A percentile compares a stretch with the other conserved stretches of the same genome.
Conservation (phyloP, 2,329 filamentous ascomycete genomes). For the Allantophomopsis lycopodina region DNA sequence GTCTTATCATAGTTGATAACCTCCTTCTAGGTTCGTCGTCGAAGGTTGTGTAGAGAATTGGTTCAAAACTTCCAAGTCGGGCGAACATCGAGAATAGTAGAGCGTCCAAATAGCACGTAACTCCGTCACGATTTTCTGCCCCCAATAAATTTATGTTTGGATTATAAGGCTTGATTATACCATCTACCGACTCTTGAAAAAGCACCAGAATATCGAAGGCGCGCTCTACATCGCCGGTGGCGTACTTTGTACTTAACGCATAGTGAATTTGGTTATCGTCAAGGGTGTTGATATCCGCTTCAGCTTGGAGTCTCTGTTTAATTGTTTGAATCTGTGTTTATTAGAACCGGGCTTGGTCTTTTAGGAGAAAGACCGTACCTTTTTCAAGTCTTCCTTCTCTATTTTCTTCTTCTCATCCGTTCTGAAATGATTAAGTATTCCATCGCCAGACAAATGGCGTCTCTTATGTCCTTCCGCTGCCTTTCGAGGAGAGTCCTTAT, state of each 20-base stretch:
- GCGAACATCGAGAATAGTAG: constrained; percentile 94
- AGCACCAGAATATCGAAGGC: constrained; percentile 66
- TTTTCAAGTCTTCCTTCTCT: constrained; percentile 37
- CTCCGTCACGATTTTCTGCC: constrained; percentile 70
- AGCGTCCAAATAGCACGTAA: constrained; percentile 92
- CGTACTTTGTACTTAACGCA: constrained; percentile 46
- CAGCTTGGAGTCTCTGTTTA: constrained; percentile 30
- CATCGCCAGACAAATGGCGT: too few relatives aligned
- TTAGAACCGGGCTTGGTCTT: background rate
- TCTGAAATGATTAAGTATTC: constrained; percentile 35
- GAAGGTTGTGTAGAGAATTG: constrained; percentile 72
- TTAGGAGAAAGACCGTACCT: constrained; percentile 5
- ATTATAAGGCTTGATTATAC: constrained; percentile 63
- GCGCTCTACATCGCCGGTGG: constrained; percentile 56
- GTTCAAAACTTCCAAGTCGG: constrained; percentile 79
- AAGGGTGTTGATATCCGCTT: constrained; percentile 38
- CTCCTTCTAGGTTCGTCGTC: constrained; percentile 57
- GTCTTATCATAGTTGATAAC: constrained; percentile 62
- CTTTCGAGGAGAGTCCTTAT: too few relatives aligned
- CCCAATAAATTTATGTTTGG: constrained; percentile 62
- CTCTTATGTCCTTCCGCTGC: too few relatives aligned
- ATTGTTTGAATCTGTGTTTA: constrained; percentile 33
- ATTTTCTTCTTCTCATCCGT: constrained; percentile 40
- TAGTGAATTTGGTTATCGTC: constrained; percentile 48
- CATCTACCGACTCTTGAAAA: constrained; percentile 69